Evolutionary conservation across 2,329 filamentous ascomycete genomes (phyloP), one percentile per base, ranked within the genome.

Genomic region (Aspergillus caelatus): DNA sequence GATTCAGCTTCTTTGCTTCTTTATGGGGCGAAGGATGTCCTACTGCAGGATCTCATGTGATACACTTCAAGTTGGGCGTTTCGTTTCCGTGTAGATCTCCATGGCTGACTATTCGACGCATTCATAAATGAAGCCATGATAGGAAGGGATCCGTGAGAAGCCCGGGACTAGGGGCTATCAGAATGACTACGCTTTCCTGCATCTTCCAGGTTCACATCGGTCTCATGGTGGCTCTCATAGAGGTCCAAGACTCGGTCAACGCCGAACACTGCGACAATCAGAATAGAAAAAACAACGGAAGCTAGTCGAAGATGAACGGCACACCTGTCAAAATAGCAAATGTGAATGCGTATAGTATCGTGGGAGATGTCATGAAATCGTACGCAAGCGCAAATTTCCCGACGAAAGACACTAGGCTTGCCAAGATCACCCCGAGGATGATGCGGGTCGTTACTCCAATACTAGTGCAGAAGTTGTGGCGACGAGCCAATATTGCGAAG

Each of bases 281-380:
- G 63, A 65, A 63, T 54, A 55, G 21, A 12, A 39, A 9, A 28
- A 52, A 5, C 36, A 45, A 23, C 10, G 55, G 6, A 45, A 36
- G 50, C 46, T 19, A 30, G 12, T 43, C 41, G 56, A 34, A 59
- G 34, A 26, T 34, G 34, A 9, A 32, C 4, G 21, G 70, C 75
- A 65, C 28, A 76, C 77, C 72, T 36, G 69, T 64, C 30, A 77
- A 60, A 45, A 80, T 64, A 4, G 67, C 70, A 32, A 77, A 62
- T 4, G 72, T 75, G 56, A 76, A 75, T 12, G 74, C 72, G 61
- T 77, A 78, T 21, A 79, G 62, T 60, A 78, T 79, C n/a, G 72
- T 69, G 7, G 77, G 76, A 57, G 73, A 78, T 12, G 75, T 79
- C 77, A 79, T 79, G 64, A 78, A 79, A 3, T 69, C 70, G 68